A percentile compares a stretch with the other conserved stretches of the same genome.
Evolutionary conservation across 2,329 filamentous ascomycete genomes (phyloP).

Genomic region (Bipolaris victoriae): DNA sequence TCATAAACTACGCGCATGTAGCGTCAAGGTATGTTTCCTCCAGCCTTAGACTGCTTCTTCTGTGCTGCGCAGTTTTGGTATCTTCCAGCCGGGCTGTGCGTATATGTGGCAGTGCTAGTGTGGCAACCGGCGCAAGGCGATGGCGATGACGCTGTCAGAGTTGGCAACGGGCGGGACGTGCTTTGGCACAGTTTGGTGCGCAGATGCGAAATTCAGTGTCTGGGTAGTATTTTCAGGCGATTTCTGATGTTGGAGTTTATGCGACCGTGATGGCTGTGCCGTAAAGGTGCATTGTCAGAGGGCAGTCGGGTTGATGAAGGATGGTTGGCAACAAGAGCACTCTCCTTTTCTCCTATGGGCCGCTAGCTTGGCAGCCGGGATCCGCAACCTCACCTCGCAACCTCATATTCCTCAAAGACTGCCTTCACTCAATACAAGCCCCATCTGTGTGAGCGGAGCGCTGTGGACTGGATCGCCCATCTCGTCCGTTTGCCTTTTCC

Average conservation of each 20-base stretch:
- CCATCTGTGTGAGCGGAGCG: constrained; percentile 28
- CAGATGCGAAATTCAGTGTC: constrained; percentile 3
- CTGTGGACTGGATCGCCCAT: constrained; percentile 20
- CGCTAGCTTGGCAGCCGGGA: constrained; percentile 21
- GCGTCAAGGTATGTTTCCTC: background rate
- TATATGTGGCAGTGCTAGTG: constrained; percentile 11
- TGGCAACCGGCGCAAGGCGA: constrained; percentile 12
- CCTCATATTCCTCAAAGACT: constrained; percentile 32
- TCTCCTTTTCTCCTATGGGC: constrained; percentile 23
- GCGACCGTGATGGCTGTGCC: constrained; percentile 19
- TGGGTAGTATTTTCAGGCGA: constrained; percentile 1
- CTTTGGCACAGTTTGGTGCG: constrained; percentile 12
- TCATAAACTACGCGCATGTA: background rate
- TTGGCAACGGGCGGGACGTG: constrained; percentile 22
- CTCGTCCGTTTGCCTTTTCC: constrained; percentile 18
- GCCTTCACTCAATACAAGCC: constrained; percentile 33
- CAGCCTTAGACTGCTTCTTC: background rate
- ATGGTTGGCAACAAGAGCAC: constrained; percentile 25
- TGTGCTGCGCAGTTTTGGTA: background rate
- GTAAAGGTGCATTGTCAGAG: constrained; percentile 13
- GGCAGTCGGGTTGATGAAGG: constrained; percentile 16
- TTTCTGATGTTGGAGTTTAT: constrained; percentile 13
- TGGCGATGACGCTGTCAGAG: constrained; percentile 36
- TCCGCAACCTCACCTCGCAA: constrained; percentile 25
- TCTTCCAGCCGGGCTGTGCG: background rate